Conservation (phyloP, 345 rosid genomes). For the Erodium maritimum region DNA sequence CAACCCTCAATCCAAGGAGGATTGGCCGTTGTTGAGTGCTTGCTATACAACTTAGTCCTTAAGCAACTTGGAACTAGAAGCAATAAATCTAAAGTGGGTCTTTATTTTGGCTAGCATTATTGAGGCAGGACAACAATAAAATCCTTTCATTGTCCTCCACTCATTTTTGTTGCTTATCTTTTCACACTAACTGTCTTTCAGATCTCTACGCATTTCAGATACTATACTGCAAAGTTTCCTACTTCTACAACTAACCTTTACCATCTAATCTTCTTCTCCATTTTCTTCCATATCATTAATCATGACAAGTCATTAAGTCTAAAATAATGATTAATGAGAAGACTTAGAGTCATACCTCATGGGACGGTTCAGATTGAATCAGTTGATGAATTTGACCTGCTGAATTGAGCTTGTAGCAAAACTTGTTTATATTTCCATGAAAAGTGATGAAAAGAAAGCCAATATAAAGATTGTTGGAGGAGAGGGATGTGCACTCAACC, state of each 20-base stretch:
- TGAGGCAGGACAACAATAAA: no score
- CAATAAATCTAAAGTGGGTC: neutral
- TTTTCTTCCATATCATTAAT: no score
- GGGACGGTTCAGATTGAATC: neutral
- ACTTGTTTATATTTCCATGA: neutral
- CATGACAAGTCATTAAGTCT: neutral
- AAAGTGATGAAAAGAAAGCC: no score
- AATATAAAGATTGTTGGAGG: neutral
- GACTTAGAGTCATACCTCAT: neutral
- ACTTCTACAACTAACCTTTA: neutral
- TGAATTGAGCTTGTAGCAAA: neutral
- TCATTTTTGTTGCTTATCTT: neutral
- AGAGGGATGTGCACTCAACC: conserved; percentile 19
- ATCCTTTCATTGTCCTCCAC: neutral
- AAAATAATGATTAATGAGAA: neutral
- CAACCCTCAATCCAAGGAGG: no score
- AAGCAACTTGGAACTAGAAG: neutral
- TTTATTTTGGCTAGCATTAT: no score
- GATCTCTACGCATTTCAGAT: neutral
- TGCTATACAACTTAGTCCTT: neutral
- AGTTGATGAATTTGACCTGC: neutral
- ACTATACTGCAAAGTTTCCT: neutral
- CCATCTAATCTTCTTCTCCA: neutral
- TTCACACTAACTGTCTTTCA: neutral
- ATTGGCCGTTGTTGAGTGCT: neutral